A percentile compares a stretch with the other conserved stretches of the same genome.
These are phyloP conservation scores for Croton setiger DNA, from an alignment of 441 rosid species.

Conservation along the genomic window DNA sequence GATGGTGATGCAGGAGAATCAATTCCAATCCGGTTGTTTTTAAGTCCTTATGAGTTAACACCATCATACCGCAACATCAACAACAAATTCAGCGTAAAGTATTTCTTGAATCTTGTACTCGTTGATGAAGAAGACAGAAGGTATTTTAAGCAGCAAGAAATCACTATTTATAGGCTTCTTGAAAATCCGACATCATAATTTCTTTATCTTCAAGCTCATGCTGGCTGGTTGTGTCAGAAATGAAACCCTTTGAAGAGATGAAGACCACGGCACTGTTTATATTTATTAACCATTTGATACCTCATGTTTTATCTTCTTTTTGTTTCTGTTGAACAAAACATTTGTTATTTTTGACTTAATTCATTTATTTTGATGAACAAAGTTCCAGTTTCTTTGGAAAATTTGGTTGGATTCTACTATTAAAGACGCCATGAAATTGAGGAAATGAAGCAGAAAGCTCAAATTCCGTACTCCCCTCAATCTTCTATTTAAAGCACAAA, in stretches of 20 bases:
- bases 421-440: too few species aligned
- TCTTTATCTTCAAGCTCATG: neutral
- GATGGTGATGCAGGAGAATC: constrained; percentile 66
- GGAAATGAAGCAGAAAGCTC: too few species aligned
- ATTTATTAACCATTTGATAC: neutral
- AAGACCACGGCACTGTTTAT: neutral
- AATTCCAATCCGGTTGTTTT: constrained; percentile 81
- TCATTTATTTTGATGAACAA: neutral
- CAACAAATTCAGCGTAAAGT: constrained; percentile 94
- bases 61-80: constrained; percentile 85
- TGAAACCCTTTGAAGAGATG: neutral
- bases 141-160: constrained; percentile 92
- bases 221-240: neutral
- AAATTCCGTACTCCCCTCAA: too few species aligned
- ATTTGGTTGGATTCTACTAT: too few species aligned
- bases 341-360: neutral
- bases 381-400: neutral
- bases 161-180: constrained; percentile 71
- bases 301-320: neutral
- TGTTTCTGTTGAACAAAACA: neutral
- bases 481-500: too few species aligned
- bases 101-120: constrained; percentile 86
- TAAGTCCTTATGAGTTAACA: constrained; percentile 84
- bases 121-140: constrained; percentile 95
- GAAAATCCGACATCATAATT: constrained; percentile 33